Percentiles rank a stretch among this genome's conserved stretches.
These are phyloP conservation scores for Sugiyamaella qingdaonensis DNA, from an alignment of 805 yeast genomes.

Conservation along the genomic window DNA sequence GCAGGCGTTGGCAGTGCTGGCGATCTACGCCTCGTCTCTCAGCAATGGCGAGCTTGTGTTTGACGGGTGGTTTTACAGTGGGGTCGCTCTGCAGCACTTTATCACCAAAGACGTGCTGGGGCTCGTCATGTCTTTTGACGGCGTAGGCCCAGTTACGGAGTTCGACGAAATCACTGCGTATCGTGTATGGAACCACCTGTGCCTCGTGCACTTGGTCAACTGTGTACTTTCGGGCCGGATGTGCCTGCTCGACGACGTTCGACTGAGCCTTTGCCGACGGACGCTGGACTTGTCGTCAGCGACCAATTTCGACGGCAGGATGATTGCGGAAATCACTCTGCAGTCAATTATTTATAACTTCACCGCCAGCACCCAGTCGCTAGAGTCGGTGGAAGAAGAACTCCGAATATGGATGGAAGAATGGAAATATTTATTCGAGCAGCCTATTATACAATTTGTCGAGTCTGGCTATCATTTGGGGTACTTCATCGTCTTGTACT, in stretches of 20 bases:
- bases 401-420: slow-evolving; percentile 59
- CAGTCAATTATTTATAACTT: slow-evolving; percentile 56
- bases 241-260: slow-evolving; percentile 56
- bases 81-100: slow-evolving; percentile 61
- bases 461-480: slow-evolving; percentile 67
- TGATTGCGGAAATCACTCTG: slow-evolving; percentile 69
- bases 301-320: slow-evolving; percentile 77
- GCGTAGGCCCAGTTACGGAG: slow-evolving; percentile 36
- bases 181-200: slow-evolving; percentile 68
- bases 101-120: slow-evolving; percentile 43
- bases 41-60: slow-evolving; percentile 49
- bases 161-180: slow-evolving; percentile 52
- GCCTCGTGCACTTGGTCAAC: slow-evolving; percentile 61
- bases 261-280: slow-evolving; percentile 55
- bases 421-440: slow-evolving; percentile 66
- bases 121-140: slow-evolving; percentile 26
- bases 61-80: slow-evolving; percentile 70
- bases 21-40: slow-evolving; percentile 61
- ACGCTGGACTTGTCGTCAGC: slow-evolving; percentile 55
- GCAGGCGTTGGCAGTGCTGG: slow-evolving; percentile 61
- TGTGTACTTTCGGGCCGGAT: slow-evolving; percentile 63
- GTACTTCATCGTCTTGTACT: slow-evolving; percentile 46
- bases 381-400: slow-evolving; percentile 42
- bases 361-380: slow-evolving; percentile 40
- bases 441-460: slow-evolving; percentile 69